Evolutionary conservation across 1,284 basidiomycete genomes (phyloP), one percentile per base, ranked within the genome.

Genomic region (Mycena sp.): DNA sequence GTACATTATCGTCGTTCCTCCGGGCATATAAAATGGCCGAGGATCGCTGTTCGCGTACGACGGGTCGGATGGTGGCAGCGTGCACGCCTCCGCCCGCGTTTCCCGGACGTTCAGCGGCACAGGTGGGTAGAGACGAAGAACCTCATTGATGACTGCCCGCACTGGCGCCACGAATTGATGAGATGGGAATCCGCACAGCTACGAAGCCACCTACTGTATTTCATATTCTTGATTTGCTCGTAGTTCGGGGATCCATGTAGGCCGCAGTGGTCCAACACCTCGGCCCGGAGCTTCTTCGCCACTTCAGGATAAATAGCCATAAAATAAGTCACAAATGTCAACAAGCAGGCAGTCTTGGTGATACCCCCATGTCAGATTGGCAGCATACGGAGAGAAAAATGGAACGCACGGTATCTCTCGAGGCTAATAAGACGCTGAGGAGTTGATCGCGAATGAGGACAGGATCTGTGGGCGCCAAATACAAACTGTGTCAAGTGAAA

Each of bases 101-200:
- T 88, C 87, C 45, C 90, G 83, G 40, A 86, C 78, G 68, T 91
- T 89, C 32, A 88, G 75, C 19, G 89, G 88, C 1, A 91, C 89
- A 9, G 90, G 88, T 4, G 90, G 89, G 76, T 88, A 92, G 2
- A 93, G 73, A 26, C 91, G 84, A 6, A 92, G 80, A 0, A 88
- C 87, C 69, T 92, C 90, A 64, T 92, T 89, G 35, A 92, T 81
- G 14, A 92, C 86, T 4, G 90, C 90, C 62, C 87, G 84, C 77
- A 91, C 88, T 90, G 64, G 45, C 38, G 44, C 52, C 38, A 35
- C 30, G 54, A 45, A 57, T 55, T 35, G 46, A 49, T 37, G 35
- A 6, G 3, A 43, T 17, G 17, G 7, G 6, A 7, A 12, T 17
- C 23, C 19, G 10, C 19, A 29, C 51, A n/a, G n/a, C n/a, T 35